Percentiles rank a stretch among this genome's conserved stretches.
Conservation (phyloP, 768 basidiomycete genomes). For the Trametes meyenii region DNA sequence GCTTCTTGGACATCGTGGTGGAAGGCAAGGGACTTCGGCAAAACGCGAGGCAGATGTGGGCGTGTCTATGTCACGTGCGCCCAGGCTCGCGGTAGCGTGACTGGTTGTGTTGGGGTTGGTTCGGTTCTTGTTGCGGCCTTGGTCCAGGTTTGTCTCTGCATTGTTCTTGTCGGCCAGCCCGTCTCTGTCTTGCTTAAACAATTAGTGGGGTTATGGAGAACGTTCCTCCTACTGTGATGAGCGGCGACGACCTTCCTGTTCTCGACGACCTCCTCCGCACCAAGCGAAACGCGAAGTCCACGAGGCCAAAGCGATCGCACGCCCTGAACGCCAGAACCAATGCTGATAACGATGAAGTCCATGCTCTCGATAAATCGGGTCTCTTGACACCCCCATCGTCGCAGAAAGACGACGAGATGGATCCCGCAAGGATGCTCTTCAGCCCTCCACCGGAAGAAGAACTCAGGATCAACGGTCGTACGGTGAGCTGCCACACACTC, state of each 20-base stretch:
- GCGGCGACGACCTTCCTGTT: slow-evolving; percentile 17
- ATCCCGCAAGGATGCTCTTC: slow-evolving; percentile 42
- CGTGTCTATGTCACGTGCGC: slow-evolving; percentile 7
- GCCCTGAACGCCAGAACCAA: slow-evolving; percentile 14
- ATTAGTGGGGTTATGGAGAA: slow-evolving; percentile 18
- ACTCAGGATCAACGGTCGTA: slow-evolving; percentile 32
- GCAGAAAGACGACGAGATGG: slow-evolving; percentile 27
- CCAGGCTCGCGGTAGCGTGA: slow-evolving; percentile 15
- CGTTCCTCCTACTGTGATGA: slow-evolving; percentile 16
- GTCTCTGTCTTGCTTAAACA: not conserved
- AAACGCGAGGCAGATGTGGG: not conserved
- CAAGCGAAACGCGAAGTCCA: slow-evolving; percentile 23
- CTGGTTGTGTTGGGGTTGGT: not conserved
- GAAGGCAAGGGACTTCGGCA: slow-evolving; percentile 1
- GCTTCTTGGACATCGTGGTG: slow-evolving; percentile 1
- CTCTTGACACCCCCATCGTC: slow-evolving; percentile 33
- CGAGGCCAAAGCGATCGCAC: slow-evolving; percentile 26
- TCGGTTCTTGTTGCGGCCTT: slow-evolving; percentile 8
- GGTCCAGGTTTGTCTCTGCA: not conserved
- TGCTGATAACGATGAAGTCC: slow-evolving; percentile 14
- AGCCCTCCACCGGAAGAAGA: slow-evolving; percentile 67
- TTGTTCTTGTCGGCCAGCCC: not conserved
- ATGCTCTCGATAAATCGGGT: slow-evolving; percentile 22
- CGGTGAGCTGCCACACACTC: slow-evolving; percentile 33
- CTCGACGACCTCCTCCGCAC: slow-evolving; percentile 21